Evolutionary conservation across 805 yeast species (phyloP), one percentile per base, ranked within the genome.

Genomic region (Pichia nakasei): DNA sequence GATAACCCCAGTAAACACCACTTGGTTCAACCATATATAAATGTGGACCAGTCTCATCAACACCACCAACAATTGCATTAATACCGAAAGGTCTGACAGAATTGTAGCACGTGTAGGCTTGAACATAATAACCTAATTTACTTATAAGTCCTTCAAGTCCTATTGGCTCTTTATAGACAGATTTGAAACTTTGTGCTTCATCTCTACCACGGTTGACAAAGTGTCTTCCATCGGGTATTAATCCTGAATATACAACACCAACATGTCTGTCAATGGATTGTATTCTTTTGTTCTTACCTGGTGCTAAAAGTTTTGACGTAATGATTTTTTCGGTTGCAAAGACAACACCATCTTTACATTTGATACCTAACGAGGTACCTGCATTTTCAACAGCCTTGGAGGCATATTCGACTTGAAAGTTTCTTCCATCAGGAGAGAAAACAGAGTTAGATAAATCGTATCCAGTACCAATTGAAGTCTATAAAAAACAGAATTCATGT

Each of bases 71-170:
- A 50, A 93, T 89, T 11, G 96, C 80, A 44, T 87, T 79, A 48
- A 94, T 78, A 44, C 99, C 99, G 64, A 93, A 93, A 20, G 99
- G 99, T 66, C 99, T 83, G 11, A 93, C 98, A 29, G 97, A 89
- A 63, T 85, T 87, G 68, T 89, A 93, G 59, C 95, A 77, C 3
- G 99, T 93, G 66, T 87, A 87, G 38, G 95, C 95, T 66, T 91
- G 97, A 20, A 87, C 95, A 60, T 85, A 91, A 55, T 83, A 79
- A 13, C 97, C 95, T 55, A 93, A 67, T 58, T 95, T 81, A 57
- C 84, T 89, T 64, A 87, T 81, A 53, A 94, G 75, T 38, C 86
- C 82, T 32, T 91, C 82, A 36, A 91, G 73, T 5, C 89, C 78
- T 48, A 89, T 81, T 26, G 86, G 80, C 44, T 74, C 79, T 59